Conservation (phyloP, 257 asterid genomes). For the Schizonepeta tenuifolia region DNA sequence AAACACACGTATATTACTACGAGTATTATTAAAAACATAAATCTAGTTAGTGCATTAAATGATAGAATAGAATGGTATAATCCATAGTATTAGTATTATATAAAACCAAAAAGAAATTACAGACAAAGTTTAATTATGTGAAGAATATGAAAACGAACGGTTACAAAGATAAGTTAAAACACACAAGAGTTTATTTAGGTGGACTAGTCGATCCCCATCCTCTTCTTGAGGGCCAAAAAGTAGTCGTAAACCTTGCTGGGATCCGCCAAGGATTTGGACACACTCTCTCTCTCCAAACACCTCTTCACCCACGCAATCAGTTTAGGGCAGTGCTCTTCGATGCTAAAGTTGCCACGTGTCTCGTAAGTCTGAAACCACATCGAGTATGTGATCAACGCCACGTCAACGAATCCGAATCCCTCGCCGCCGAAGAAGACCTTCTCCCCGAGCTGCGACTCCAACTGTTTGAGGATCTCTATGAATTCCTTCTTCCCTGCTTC, state of each 20-base stretch:
- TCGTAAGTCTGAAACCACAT: neutral
- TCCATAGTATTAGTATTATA: too few relatives aligned
- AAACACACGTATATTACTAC: too few relatives aligned
- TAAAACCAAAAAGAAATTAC: too few relatives aligned
- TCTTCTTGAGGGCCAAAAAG: neutral
- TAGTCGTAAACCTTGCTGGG: neutral
- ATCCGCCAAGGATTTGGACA: neutral
- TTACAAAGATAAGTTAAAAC: too few relatives aligned
- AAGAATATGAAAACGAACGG: too few relatives aligned
- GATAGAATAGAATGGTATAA: too few relatives aligned
- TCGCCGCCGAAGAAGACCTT: constrained; percentile 13
- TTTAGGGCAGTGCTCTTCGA: neutral
- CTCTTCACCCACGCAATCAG: neutral
- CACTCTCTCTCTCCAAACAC: constrained; percentile 6
- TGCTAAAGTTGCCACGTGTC: neutral
- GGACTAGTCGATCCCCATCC: neutral
- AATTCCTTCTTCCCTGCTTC: neutral
- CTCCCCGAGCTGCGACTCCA: neutral
- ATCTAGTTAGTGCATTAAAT: too few relatives aligned
- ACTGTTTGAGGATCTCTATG: neutral
- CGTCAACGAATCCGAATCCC: neutral
- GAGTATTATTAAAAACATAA: too few relatives aligned
- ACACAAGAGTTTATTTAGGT: too few relatives aligned
- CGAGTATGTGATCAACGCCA: constrained; percentile 2
- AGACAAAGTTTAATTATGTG: too few relatives aligned